Conservation (phyloP, 805 yeast species). For the Zygoascus biomembranicola region DNA sequence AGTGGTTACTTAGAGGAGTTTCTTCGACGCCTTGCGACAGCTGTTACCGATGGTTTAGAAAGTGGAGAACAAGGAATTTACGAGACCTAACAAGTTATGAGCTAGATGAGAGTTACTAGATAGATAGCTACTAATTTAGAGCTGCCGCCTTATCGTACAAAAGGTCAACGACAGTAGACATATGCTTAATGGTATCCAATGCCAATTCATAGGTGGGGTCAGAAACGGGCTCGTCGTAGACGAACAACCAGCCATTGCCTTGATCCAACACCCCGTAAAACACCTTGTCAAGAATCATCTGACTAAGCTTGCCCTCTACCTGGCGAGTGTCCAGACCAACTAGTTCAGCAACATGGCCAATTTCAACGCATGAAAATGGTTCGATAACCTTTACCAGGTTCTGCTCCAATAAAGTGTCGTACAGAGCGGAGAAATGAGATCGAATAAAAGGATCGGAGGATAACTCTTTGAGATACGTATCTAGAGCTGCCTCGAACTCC, state of each 20-base stretch:
- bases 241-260: conserved; percentile 94
- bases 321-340: conserved; percentile 82
- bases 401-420: conserved; percentile 88
- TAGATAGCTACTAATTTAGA: conserved; percentile 43
- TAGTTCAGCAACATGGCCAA: conserved; percentile 75
- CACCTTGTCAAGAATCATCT: conserved; percentile 94
- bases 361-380: conserved; percentile 94
- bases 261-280: conserved; percentile 95
- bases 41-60: conserved; percentile 42
- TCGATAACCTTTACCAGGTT: conserved; percentile 90
- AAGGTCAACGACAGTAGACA: conserved; percentile 82
- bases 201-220: conserved; percentile 87
- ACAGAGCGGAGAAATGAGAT: conserved; percentile 84
- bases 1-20: conserved; percentile 51
- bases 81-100: not conserved
- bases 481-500: conserved; percentile 81
- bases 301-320: conserved; percentile 89
- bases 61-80: conserved; percentile 39
- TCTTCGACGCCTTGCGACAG: conserved; percentile 43
- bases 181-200: conserved; percentile 74
- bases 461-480: conserved; percentile 58
- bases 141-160: conserved; percentile 89
- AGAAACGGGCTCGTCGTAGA: conserved; percentile 79
- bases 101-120: not conserved
- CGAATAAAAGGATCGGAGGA: conserved; percentile 82